Conservation (phyloP, 73 alveolate genomes). For the Paramecium octaurelia region DNA sequence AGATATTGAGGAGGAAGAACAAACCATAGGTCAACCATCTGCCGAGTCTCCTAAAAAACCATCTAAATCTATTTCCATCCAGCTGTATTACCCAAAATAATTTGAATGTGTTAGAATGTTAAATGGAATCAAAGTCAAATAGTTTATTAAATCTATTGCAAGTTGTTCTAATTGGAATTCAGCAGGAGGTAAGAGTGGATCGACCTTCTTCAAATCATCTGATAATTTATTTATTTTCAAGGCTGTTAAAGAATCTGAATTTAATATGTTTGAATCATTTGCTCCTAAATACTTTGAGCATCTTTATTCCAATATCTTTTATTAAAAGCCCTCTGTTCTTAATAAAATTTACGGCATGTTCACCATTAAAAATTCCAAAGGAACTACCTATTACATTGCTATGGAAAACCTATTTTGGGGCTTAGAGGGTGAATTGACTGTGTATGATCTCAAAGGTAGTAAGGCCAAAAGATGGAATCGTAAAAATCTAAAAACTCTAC, state of each 20-base stretch:
- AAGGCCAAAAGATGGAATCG: conserved; percentile 43
- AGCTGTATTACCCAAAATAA: conserved; percentile 30
- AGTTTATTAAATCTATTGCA: conserved; percentile 13
- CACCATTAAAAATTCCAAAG: not conserved
- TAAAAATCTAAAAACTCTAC: not conserved
- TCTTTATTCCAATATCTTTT: not conserved
- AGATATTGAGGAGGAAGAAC: not conserved
- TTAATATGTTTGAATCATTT: not conserved
- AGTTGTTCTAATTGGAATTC: conserved; percentile 38
- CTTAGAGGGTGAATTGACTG: not conserved
- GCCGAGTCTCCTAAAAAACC: not conserved
- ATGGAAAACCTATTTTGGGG: conserved; percentile 47
- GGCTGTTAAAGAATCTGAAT: conserved; percentile 45
- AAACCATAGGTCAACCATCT: not conserved
- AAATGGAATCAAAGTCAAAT: not conserved
- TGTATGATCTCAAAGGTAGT: conserved; percentile 49
- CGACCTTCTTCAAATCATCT: conserved; percentile 14
- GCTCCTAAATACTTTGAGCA: conserved; percentile 45
- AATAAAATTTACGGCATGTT: conserved; percentile 33
- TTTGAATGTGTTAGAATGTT: conserved; percentile 23
- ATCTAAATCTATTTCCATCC: not conserved
- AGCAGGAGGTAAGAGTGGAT: conserved; percentile 50
- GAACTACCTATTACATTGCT: not conserved
- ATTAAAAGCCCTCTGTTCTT: not conserved
- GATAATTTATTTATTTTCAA: conserved; percentile 36